phyloP scores from a whole-genome alignment of 768 basidiomycete species.

The Collybia nuda region DNA sequence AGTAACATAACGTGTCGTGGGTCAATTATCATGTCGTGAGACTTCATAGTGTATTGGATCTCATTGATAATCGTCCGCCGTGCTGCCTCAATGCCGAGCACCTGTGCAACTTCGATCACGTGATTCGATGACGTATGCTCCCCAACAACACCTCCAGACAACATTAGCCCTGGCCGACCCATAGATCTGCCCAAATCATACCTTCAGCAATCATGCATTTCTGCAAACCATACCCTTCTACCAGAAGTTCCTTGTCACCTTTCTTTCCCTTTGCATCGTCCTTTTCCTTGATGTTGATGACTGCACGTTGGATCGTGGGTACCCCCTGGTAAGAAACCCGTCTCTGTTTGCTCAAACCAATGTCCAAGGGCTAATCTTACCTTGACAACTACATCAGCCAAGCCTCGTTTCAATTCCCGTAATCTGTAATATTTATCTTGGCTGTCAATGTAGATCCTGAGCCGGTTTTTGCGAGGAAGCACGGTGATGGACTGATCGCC shows the following conservation, averaged over 20 bases:
- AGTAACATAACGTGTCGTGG: constrained; percentile 98
- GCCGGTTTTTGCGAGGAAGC: constrained; percentile 68
- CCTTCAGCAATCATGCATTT: constrained; percentile 98
- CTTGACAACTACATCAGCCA: constrained; percentile 90
- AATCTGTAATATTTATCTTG: constrained; percentile 81
- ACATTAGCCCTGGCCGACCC: no score
- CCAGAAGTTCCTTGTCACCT: constrained; percentile 87
- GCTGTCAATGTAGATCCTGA: constrained; percentile 79
- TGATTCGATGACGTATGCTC: constrained; percentile 94
- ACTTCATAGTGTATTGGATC: constrained; percentile 95
- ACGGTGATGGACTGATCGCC: constrained; percentile 66
- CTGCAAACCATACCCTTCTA: constrained; percentile 96
- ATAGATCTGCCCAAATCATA: constrained; percentile 26
- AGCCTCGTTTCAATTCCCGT: constrained; percentile 80
- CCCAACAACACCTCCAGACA: constrained; percentile 95
- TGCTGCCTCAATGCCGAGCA: constrained; percentile 98
- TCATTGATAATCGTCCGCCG: constrained; percentile 93
- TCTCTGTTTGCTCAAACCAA: background rate
- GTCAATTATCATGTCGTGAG: constrained; percentile 98
- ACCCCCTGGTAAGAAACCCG: constrained; percentile 59
- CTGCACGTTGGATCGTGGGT: constrained; percentile 82
- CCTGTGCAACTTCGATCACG: constrained; percentile 92
- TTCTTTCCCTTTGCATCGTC: constrained; percentile 78
- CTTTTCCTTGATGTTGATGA: constrained; percentile 95
- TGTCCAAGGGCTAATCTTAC: constrained; percentile 31